A percentile compares a stretch with the other conserved stretches of the same genome.
phyloP scores from a whole-genome alignment of 2,329 filamentous ascomycete genomes.

The Xylaria sp. region DNA sequence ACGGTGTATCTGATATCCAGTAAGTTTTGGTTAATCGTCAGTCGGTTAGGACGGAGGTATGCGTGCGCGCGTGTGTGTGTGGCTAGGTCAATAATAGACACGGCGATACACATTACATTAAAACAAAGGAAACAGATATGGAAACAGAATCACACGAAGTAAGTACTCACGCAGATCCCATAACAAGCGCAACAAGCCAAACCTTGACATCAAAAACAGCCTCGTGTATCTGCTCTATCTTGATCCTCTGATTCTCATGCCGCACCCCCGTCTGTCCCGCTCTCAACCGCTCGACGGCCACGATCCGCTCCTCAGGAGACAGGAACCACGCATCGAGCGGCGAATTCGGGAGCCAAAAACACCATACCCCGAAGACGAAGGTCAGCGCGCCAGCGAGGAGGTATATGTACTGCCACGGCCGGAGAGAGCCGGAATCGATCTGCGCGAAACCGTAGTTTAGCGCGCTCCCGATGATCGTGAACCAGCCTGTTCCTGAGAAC shows the following conservation, averaged over 20 bases:
- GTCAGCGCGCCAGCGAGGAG: conserved; percentile 68
- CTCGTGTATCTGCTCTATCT: conserved; percentile 63
- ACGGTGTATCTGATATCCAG: conserved; percentile 59
- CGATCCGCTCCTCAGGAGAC: conserved; percentile 63
- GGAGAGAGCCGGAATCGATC: conserved; percentile 58
- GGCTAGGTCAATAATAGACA: too few species aligned
- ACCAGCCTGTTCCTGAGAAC: conserved; percentile 66
- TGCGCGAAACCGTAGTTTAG: conserved; percentile 73
- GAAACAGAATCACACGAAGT: too few species aligned
- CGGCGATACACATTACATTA: too few species aligned
- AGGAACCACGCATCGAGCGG: conserved; percentile 74
- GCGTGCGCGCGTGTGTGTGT: neutral
- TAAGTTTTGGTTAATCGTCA: neutral
- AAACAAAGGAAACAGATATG: too few species aligned
- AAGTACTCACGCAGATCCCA: conserved; percentile 65
- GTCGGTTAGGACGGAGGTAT: neutral
- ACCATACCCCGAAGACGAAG: conserved; percentile 67
- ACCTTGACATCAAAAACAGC: conserved; percentile 64
- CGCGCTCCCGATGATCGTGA: conserved; percentile 66
- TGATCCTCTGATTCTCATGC: conserved; percentile 66
- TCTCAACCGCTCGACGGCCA: conserved; percentile 68
- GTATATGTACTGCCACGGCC: conserved; percentile 74
- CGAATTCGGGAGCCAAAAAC: conserved; percentile 69
- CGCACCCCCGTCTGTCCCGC: conserved; percentile 67
- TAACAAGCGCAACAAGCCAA: conserved; percentile 70